These are phyloP conservation scores for Cutaneotrichosporon dermatis DNA, from an alignment of 1,284 basidiomycete species.

Conservation along the genomic window DNA sequence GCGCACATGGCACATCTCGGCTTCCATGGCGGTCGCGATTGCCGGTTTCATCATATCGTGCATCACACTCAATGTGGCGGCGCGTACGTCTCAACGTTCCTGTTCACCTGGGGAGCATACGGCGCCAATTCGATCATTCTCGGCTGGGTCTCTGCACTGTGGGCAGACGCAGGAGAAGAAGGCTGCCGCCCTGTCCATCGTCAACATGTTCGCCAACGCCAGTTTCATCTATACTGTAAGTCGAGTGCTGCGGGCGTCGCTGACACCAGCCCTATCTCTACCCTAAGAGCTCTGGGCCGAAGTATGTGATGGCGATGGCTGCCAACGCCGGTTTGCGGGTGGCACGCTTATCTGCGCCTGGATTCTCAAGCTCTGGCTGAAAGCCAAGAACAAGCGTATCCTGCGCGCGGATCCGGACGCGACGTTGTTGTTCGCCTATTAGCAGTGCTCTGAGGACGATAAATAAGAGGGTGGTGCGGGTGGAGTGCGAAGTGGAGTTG, in stretches of 20 bases:
- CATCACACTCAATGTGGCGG: constrained; percentile 27
- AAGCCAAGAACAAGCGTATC: constrained; percentile 20
- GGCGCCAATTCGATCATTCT: constrained; percentile 34
- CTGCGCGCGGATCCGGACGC: too few species aligned
- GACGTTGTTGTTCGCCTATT: too few species aligned
- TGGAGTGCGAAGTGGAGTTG: too few species aligned
- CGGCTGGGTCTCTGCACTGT: constrained; percentile 31
- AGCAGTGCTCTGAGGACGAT: too few species aligned
- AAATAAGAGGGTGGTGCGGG: too few species aligned
- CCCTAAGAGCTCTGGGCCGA: constrained; percentile 20
- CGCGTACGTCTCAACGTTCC: constrained; percentile 31
- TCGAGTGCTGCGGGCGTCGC: too few species aligned
- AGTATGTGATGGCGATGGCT: constrained; percentile 20
- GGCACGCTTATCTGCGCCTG: constrained; percentile 11
- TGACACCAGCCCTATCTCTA: constrained; percentile 34
- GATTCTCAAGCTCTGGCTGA: constrained; percentile 16
- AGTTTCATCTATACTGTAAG: constrained; percentile 34
- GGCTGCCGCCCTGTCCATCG: constrained; percentile 29
- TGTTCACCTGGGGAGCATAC: constrained; percentile 31
- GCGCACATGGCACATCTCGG: constrained; percentile 29
- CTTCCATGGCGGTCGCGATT: constrained; percentile 23
- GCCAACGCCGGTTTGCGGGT: constrained; percentile 21
- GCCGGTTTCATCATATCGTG: constrained; percentile 30
- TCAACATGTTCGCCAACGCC: constrained; percentile 22
- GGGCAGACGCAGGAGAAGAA: constrained; percentile 36